Evolutionary conservation across 2,329 filamentous ascomycete genomes (phyloP).

Genomic region (Albifimbria verrucaria): DNA sequence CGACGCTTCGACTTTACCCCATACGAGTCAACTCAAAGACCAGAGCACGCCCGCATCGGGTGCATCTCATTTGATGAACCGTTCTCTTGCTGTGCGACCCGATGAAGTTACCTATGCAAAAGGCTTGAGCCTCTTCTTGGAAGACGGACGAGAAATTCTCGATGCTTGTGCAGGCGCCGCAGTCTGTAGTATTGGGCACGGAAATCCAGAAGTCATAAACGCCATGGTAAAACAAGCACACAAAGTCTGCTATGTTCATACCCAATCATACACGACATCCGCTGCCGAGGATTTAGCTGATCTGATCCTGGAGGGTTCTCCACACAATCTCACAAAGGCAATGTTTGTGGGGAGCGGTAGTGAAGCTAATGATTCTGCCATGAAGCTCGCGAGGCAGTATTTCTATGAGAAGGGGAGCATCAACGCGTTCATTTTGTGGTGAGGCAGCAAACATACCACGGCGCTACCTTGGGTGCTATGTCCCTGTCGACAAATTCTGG

Average conservation of each 20-base stretch:
- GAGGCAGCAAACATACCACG: constrained; percentile 41
- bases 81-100: not conserved
- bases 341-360: constrained; percentile 21
- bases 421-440: constrained; percentile 28
- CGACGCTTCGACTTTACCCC: not conserved
- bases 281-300: constrained; percentile 17
- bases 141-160: constrained; percentile 52
- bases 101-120: not conserved
- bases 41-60: not conserved
- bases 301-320: not conserved
- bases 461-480: constrained; percentile 43
- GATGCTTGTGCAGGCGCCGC: constrained; percentile 67
- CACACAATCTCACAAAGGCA: constrained; percentile 15
- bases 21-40: not conserved
- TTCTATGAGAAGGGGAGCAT: constrained; percentile 31
- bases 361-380: constrained; percentile 41
- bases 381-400: constrained; percentile 48
- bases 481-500: constrained; percentile 24
- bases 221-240: constrained; percentile 55
- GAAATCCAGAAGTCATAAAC: constrained; percentile 49
- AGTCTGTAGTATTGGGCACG: constrained; percentile 62
- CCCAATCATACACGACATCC: constrained; percentile 15
- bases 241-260: constrained; percentile 20
- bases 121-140: constrained; percentile 11
- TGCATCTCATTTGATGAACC: not conserved